Conservation (phyloP, 129 eudicot genomes). For the Helianthus tuberosus region DNA sequence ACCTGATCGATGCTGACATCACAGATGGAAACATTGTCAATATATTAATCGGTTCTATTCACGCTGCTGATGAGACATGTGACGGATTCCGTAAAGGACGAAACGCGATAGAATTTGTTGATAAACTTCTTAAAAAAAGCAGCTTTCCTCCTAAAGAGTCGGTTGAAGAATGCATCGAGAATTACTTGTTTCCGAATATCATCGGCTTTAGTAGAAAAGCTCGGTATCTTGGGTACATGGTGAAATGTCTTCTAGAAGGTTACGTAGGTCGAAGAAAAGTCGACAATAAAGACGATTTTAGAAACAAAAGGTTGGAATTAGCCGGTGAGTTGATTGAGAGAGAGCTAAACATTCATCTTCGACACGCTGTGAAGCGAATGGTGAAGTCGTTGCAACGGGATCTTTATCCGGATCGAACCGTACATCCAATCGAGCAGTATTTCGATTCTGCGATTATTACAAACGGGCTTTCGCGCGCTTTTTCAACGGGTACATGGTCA, state of each 20-base stretch:
- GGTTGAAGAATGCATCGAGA: slow-evolving; percentile 49
- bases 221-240: slow-evolving; percentile 81
- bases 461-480: slow-evolving; percentile 88
- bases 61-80: slow-evolving; percentile 55
- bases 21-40: slow-evolving; percentile 52
- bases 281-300: slow-evolving; percentile 83
- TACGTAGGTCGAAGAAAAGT: slow-evolving; percentile 65
- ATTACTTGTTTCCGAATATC: slow-evolving; percentile 55
- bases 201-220: slow-evolving; percentile 54
- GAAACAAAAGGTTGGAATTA: slow-evolving; percentile 83
- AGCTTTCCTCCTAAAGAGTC: slow-evolving; percentile 78
- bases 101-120: slow-evolving; percentile 43
- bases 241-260: slow-evolving; percentile 68
- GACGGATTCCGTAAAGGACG: slow-evolving; percentile 43
- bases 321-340: slow-evolving; percentile 90
- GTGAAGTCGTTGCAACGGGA: slow-evolving; percentile 80
- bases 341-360: slow-evolving; percentile 65
- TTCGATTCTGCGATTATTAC: slow-evolving; percentile 83
- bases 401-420: slow-evolving; percentile 58
- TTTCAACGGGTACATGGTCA: slow-evolving; percentile 88
- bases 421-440: slow-evolving; percentile 62
- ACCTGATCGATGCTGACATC: slow-evolving; percentile 57
- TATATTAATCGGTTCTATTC: slow-evolving; percentile 60
- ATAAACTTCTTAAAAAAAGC: slow-evolving; percentile 41
- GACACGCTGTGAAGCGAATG: slow-evolving; percentile 78